phyloP scores from a whole-genome alignment of 106 monocot species.

The Vanilla planifolia region DNA sequence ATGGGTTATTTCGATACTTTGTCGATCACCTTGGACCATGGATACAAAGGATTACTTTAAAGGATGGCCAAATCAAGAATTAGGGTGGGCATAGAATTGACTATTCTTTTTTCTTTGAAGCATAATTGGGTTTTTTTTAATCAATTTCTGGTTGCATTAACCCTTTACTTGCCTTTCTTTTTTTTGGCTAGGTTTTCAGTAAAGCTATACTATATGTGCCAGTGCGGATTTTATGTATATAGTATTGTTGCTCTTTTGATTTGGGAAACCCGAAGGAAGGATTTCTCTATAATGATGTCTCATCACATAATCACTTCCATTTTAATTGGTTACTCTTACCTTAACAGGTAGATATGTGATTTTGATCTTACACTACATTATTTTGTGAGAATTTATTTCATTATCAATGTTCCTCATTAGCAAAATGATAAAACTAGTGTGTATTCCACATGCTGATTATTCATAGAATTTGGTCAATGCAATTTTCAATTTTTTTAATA shows the following conservation, averaged over 20 bases:
- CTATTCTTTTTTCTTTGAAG: not conserved
- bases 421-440: no score
- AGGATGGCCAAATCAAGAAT: conserved; percentile 74
- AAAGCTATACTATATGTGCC: conserved; percentile 97
- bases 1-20: conserved; percentile 60
- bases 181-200: conserved; percentile 36
- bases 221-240: conserved; percentile 87
- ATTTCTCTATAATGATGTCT: conserved; percentile 92
- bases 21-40: conserved; percentile 59
- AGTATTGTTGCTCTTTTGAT: conserved; percentile 77
- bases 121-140: not conserved
- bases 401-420: no score
- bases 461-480: no score
- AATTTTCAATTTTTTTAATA: no score
- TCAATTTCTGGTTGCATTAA: not conserved
- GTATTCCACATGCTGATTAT: no score
- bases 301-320: conserved; percentile 82
- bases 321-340: conserved; percentile 72
- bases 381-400: no score
- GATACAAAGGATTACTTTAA: conserved; percentile 58
- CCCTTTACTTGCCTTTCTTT: not conserved
- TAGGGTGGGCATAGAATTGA: conserved; percentile 81
- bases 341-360: conserved; percentile 44
- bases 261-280: conserved; percentile 96
- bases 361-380: no score